Evolutionary conservation across 495 filamentous ascomycete species (phyloP), one percentile per base, ranked within the genome.

Genomic region (Aspergillus ostianus): DNA sequence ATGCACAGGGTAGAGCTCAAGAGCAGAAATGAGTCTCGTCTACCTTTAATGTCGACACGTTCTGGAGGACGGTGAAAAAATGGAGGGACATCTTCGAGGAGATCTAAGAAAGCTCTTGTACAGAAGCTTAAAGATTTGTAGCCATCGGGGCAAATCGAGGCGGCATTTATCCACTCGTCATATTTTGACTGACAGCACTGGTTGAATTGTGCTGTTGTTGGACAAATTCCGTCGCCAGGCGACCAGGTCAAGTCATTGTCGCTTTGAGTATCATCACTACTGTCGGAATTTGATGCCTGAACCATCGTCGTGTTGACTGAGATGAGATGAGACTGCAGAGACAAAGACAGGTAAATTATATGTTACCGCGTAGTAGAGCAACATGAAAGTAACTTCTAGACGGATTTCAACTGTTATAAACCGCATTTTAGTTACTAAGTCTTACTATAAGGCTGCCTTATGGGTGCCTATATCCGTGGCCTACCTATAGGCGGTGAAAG

Each of bases 221-320:
- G 61, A 55, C 61, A 64, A 18, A 64, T 47, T 29, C 53, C 53
- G n/a, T 64, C 61, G 19, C 57, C 61, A 20, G 57, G 61, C 23
- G 55, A 53, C 60, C 60, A 62, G 18, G 50, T 51, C 10, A 57
- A 17, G 30, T 58, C 54, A 44, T 7, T 32, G 20, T 62, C 60
- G 29, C 58, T 50, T 5, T 48, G 15, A 19, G 49, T 30, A 36
- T 54, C 51, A 59, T 59, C 57, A 36, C 57, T 59, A 23, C 27
- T 15, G 32, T 53, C 32, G 18, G 21, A 47, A 8, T 32, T 32
- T 26, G 23, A 26, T 26, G 23, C 23, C 23, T 26, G 23, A 26
- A 4, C 23, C 23, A 26, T 26, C 23, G 4, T 26, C 23, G 23
- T 26, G 23, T 26, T 26, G 23, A 26, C 23, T 26, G 23, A 2